These are phyloP conservation scores for Komagataella kurtzmanii DNA, from an alignment of 805 yeast species.

Conservation along the genomic window DNA sequence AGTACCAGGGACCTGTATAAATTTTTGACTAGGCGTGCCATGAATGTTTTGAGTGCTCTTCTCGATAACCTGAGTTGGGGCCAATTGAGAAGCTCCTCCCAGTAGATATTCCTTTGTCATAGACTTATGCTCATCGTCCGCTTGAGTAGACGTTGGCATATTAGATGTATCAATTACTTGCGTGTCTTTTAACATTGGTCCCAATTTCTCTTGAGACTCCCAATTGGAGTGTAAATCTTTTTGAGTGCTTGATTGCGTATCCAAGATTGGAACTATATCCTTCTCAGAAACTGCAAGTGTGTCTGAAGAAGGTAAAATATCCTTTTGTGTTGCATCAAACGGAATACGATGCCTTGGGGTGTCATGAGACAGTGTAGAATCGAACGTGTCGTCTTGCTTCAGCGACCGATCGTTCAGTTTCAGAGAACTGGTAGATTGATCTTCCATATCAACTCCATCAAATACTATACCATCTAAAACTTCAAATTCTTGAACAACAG, in stretches of 20 bases:
- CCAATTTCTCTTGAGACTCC: background rate
- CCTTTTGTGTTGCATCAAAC: background rate
- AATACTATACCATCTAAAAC: constrained; percentile 1
- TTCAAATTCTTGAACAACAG: constrained; percentile 5
- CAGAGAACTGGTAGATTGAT: background rate
- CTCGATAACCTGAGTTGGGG: background rate
- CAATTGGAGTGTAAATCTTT: background rate
- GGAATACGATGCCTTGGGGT: background rate
- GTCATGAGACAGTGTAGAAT: background rate
- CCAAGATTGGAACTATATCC: background rate
- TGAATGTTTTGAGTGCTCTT: background rate
- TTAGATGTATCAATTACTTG: background rate
- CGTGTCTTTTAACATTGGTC: background rate
- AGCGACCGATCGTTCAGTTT: background rate
- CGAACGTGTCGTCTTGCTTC: background rate
- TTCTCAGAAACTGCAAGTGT: background rate
- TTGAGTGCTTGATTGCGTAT: background rate
- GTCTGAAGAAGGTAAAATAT: background rate
- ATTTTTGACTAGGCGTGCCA: background rate
- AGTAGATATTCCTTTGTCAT: background rate
- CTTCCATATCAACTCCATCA: background rate
- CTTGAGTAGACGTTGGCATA: background rate
- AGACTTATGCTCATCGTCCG: background rate
- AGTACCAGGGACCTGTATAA: background rate
- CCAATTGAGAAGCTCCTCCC: background rate